Percentiles rank a stretch among this genome's conserved stretches.
phyloP scores from a whole-genome alignment of 192 early-diverging fungal genomes.

The Linnemannia elongata region DNA sequence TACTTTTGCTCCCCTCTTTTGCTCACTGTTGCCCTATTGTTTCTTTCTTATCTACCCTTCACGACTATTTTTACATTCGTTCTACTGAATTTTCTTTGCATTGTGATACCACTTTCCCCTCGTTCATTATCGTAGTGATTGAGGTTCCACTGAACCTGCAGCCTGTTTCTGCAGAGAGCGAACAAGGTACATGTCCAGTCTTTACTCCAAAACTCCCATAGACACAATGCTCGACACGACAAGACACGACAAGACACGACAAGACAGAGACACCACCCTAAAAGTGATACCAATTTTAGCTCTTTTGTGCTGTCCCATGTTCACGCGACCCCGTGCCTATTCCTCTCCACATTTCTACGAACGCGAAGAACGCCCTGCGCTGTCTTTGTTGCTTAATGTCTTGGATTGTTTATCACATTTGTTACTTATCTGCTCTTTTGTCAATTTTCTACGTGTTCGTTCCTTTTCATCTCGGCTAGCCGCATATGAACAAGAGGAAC shows the following conservation, averaged over 20 bases:
- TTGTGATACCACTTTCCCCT: neutral
- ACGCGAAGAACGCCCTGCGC: neutral
- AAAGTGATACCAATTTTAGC: slow-evolving; percentile 3
- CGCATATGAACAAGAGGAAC: slow-evolving; percentile 26
- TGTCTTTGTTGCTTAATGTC: neutral
- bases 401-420: neutral
- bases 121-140: slow-evolving; percentile 11
- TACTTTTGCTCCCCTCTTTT: neutral
- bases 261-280: neutral
- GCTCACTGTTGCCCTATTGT: neutral
- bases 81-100: neutral
- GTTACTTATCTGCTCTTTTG: neutral
- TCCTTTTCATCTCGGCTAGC: neutral
- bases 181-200: slow-evolving; percentile 40
- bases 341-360: neutral
- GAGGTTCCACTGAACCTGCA: slow-evolving; percentile 37
- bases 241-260: neutral
- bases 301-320: neutral
- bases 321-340: neutral
- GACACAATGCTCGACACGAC: neutral
- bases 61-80: neutral
- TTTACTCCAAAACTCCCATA: neutral
- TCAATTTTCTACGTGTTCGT: neutral
- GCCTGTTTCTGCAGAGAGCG: slow-evolving; percentile 30
- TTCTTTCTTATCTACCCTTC: neutral